Conservation (phyloP, 768 basidiomycete species). For the Leucosporidium scottii region DNA sequence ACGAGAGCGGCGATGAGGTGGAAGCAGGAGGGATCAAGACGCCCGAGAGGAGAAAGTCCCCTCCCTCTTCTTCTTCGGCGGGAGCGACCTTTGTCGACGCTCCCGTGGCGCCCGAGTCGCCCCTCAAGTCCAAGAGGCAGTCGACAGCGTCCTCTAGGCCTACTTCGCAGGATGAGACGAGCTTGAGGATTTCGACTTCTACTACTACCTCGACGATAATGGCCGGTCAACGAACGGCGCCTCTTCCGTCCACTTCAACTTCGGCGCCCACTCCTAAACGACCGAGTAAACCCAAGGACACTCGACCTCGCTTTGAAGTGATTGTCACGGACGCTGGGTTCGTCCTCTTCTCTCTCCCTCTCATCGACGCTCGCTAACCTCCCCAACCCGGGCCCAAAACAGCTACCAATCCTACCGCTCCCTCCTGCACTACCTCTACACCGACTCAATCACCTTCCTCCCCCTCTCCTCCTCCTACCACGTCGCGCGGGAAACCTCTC, state of each 20-base stretch:
- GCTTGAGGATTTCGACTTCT: too few species aligned
- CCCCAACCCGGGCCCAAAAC: background rate
- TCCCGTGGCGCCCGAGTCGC: constrained; percentile 10
- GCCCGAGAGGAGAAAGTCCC: background rate
- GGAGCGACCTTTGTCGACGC: constrained; percentile 18
- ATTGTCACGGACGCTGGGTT: constrained; percentile 41
- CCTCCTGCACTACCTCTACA: constrained; percentile 46
- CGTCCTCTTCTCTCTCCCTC: background rate
- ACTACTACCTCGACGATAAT: too few species aligned
- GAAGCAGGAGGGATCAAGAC: background rate
- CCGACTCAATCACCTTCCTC: constrained; percentile 43
- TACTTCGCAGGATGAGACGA: too few species aligned
- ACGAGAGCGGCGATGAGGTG: background rate
- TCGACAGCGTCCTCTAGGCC: too few species aligned
- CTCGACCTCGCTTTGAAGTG: constrained; percentile 39
- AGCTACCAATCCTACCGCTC: constrained; percentile 46
- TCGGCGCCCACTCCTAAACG: too few species aligned
- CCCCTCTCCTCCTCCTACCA: constrained; percentile 43
- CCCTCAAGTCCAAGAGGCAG: background rate
- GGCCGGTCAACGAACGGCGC: too few species aligned
- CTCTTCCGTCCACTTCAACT: too few species aligned
- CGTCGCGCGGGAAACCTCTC: constrained; percentile 16
- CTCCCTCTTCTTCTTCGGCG: background rate
- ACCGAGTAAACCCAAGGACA: constrained; percentile 3
- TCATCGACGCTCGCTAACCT: background rate